Percentiles rank a stretch among this genome's conserved stretches.
Conservation (phyloP, 352 stramenopile species). For the Pythium biforme region DNA sequence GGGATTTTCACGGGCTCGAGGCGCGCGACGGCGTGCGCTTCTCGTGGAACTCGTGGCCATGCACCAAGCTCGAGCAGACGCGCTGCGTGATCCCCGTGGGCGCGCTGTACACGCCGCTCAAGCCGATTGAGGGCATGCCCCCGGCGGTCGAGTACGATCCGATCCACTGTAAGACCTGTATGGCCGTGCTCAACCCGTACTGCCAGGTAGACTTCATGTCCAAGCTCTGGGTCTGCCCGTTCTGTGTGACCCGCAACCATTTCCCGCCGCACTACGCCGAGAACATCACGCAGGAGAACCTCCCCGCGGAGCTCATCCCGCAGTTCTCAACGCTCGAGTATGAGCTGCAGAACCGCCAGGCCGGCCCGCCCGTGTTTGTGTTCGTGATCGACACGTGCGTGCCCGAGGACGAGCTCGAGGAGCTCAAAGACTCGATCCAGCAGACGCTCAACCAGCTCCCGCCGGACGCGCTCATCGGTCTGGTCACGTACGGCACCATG, state of each 20-base stretch:
- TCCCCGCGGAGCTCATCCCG: slow-evolving; percentile 98
- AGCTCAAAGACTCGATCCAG: slow-evolving; percentile 98
- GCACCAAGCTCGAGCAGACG: slow-evolving; percentile 96
- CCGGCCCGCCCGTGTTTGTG: slow-evolving; percentile 97
- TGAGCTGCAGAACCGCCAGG: slow-evolving; percentile 92
- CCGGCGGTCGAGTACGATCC: slow-evolving; percentile 96
- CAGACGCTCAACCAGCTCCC: slow-evolving; percentile 98
- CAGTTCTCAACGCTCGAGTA: slow-evolving; percentile 99
- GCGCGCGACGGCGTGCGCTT: slow-evolving; percentile 95
- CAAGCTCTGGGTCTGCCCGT: slow-evolving; percentile 99
- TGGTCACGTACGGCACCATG: slow-evolving; percentile 99
- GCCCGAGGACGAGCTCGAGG: slow-evolving; percentile 95
- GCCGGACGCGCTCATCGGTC: slow-evolving; percentile 95
- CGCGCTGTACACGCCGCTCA: slow-evolving; percentile 96
- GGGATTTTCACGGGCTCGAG: slow-evolving; percentile 84
- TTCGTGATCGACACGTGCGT: slow-evolving; percentile 98
- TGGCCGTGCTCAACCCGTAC: slow-evolving; percentile 98
- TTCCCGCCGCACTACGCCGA: slow-evolving; percentile 95
- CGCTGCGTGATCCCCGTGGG: slow-evolving; percentile 96
- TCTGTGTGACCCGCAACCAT: slow-evolving; percentile 98
- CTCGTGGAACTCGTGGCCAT: slow-evolving; percentile 99
- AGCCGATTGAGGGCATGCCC: slow-evolving; percentile 94
- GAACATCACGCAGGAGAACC: slow-evolving; percentile 98
- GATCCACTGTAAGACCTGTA: slow-evolving; percentile 97
- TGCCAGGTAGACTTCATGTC: slow-evolving; percentile 98